Percentiles rank a stretch among this genome's conserved stretches.
Conservation (phyloP, 345 rosid species). For the Cochlearia excelsa region DNA sequence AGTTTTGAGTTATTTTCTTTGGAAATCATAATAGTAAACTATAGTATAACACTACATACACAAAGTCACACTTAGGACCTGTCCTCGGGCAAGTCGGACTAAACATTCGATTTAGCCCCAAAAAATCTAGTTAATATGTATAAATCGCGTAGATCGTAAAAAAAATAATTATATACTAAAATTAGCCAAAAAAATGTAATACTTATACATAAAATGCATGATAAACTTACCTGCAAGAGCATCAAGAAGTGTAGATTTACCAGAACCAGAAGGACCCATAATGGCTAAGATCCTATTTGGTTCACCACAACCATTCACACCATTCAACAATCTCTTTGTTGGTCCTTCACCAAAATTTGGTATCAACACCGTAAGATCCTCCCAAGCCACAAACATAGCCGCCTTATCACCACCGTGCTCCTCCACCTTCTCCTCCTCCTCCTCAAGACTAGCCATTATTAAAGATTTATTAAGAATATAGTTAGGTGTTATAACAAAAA, state of each 20-base stretch:
- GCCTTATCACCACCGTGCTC: constrained; percentile 18
- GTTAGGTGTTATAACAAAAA: too few species aligned
- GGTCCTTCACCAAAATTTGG: constrained; percentile 61
- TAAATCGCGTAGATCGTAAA: too few species aligned
- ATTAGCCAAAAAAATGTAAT: too few species aligned
- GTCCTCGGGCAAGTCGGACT: too few species aligned
- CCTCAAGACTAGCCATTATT: constrained; percentile 24
- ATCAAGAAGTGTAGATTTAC: constrained; percentile 89
- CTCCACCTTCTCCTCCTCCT: not conserved
- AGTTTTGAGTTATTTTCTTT: too few species aligned
- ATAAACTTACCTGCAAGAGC: constrained; percentile 62
- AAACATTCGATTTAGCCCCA: too few species aligned
- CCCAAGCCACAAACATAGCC: constrained; percentile 58
- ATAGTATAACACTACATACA: too few species aligned
- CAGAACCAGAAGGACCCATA: constrained; percentile 96
- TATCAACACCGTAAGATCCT: constrained; percentile 62
- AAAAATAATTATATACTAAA: too few species aligned
- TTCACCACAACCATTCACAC: constrained; percentile 67
- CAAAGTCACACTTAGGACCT: too few species aligned
- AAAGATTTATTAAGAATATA: too few species aligned
- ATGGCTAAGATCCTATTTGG: constrained; percentile 79
- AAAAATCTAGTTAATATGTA: too few species aligned
- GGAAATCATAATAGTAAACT: too few species aligned
- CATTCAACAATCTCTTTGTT: constrained; percentile 59
- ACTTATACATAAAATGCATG: not conserved